Evolutionary conservation across 2,329 filamentous ascomycete genomes (phyloP).

Genomic region (Hymenoscyphus salicellus): DNA sequence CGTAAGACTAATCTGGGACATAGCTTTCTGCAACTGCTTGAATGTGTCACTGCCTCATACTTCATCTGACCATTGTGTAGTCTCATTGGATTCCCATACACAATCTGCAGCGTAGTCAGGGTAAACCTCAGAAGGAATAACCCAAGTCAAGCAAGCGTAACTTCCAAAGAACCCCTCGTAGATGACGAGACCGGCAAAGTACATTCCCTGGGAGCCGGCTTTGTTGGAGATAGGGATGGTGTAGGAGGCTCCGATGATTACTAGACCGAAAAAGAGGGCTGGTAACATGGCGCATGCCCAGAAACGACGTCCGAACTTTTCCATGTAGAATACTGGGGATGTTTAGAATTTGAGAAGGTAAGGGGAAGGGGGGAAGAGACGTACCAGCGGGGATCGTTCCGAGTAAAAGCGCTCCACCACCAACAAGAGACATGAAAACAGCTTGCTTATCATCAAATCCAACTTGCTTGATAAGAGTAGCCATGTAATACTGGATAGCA

Average conservation of each 20-base stretch:
- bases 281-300: slow-evolving; percentile 72
- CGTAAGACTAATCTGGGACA: slow-evolving; percentile 63
- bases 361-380: neutral
- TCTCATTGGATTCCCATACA: slow-evolving; percentile 71
- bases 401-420: slow-evolving; percentile 63
- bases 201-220: slow-evolving; percentile 54
- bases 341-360: neutral
- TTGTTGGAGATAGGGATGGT: slow-evolving; percentile 51
- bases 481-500: slow-evolving; percentile 72
- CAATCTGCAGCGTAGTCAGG: slow-evolving; percentile 70
- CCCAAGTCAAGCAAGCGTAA: slow-evolving; percentile 64
- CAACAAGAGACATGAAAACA: slow-evolving; percentile 74
- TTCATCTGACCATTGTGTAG: too few species aligned
- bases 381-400: slow-evolving; percentile 59
- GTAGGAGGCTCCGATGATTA: slow-evolving; percentile 65
- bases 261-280: slow-evolving; percentile 66
- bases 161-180: slow-evolving; percentile 69
- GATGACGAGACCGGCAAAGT: slow-evolving; percentile 64
- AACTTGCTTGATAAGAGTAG: slow-evolving; percentile 62
- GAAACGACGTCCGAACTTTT: slow-evolving; percentile 68
- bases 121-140: slow-evolving; percentile 66
- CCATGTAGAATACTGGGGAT: slow-evolving; percentile 60
- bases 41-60: slow-evolving; percentile 65
- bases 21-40: slow-evolving; percentile 64
- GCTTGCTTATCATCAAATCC: slow-evolving; percentile 60